Evolutionary conservation across 73 alveolate species (phyloP).

Genomic region (Paramecium primaurelia): DNA sequence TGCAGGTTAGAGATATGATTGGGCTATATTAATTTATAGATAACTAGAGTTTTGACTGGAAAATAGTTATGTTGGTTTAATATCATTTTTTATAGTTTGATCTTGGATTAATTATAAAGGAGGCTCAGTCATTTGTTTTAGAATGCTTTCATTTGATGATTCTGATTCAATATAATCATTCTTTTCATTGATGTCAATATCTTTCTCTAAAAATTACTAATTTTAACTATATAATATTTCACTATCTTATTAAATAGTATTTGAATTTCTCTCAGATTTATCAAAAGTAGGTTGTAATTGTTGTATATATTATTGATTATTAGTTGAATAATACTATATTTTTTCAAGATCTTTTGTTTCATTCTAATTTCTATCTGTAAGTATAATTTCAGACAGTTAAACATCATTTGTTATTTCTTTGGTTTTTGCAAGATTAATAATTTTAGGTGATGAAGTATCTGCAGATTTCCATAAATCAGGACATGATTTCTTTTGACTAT

Average conservation of each 20-base stretch:
- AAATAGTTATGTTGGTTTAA: background rate
- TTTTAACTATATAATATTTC: background rate
- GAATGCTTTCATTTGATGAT: background rate
- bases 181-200: background rate
- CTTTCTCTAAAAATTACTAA: background rate
- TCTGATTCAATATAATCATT: background rate
- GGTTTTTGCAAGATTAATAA: background rate
- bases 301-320: background rate
- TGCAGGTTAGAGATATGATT: background rate
- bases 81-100: background rate
- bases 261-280: background rate
- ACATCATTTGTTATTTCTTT: background rate
- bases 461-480: background rate
- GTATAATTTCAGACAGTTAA: slow-evolving; percentile 27
- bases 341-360: background rate
- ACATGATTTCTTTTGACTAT: slow-evolving; percentile 31
- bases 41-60: background rate
- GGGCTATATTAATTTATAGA: background rate
- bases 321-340: background rate
- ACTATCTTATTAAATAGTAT: background rate
- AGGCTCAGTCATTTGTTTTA: background rate
- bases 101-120: background rate
- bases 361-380: slow-evolving; percentile 4
- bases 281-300: background rate
- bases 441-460: background rate